Evolutionary conservation across 768 basidiomycete species (phyloP), one percentile per base, ranked within the genome.

Genomic region (Collybia sp.): DNA sequence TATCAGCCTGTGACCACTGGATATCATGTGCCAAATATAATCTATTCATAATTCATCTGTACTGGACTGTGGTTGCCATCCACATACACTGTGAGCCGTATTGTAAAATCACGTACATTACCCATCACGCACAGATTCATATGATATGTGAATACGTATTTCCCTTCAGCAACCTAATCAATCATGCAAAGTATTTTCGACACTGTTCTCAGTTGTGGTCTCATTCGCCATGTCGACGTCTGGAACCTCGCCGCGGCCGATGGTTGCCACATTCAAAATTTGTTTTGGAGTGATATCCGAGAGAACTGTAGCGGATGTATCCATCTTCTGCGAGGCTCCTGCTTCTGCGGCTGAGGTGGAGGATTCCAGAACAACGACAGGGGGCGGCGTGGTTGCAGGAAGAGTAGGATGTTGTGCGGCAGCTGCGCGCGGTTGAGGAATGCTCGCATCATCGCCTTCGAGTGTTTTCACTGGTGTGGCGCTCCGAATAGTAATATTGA

Each of bases 191-290:
- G 46, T 46, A 42, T 40, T 16, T 30, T 35, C 30, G 13, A 32
- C n/a, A 15, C 9, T 42, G 32, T 31, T 42, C 11, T 46, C 49
- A 34, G 39, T 36, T 13, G 39, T 43, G 16, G 47, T 40, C 46
- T 38, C 50, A 49, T 57, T 52, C 31, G 45, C 43, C 52, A 53
- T 55, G 31, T 55, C 54, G 46, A 52, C 51, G 42, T 55, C 58
- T 32, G 42, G 36, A n/a, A 30, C 18, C 30, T 45, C 30, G 34
- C 36, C 47, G 42, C 43, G 34, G 35, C 39, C 45, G 48, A 30
- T 41, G 30, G 42, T 52, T 30, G 47, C 25, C 8, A 25, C 25
- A 25, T 3, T 43, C 45, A 45, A 47, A 34, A 44, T 43, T 11
- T 17, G 35, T 42, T 38, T 25, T 25, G 25, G 25, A 8, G 25